Base-by-base conservation (phyloP, 768 basidiomycete species). In the Lactifluus hygrophoroides region DNA sequence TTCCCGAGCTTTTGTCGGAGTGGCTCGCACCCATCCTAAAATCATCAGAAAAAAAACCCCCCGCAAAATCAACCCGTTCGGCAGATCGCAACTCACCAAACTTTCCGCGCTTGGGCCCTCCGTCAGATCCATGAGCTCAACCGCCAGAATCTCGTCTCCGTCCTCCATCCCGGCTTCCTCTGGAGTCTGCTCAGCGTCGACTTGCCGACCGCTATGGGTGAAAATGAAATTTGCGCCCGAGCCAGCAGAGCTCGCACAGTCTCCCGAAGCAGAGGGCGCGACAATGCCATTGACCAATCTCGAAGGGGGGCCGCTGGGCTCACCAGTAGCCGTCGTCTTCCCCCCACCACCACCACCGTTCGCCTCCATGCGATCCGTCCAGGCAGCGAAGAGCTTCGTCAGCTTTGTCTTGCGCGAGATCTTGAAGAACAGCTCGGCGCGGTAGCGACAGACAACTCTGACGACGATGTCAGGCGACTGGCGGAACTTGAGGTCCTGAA, bases 361-460 rank as follows among this genome's bases (percentile, higher is more conserved):
- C 34, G 63, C 63, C 69, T 90, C 90, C 91, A 94, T 94, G 62
- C 90, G 79, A 51, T 88, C 88, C 27, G 88, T 90, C 90, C 90
- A 93, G 30, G 90, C 87, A 65, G 83, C 86, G 70, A 93, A 90
- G 56, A 93, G 76, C 55, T 86, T 80, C 55, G 85, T 83, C 34
- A 94, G 76, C 69, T 90, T 92, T 27, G 88, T 90, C 73, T 92
- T 92, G 69, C 91, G 86, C 9, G 88, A 89, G 64, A 94, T 90
- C 72, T 91, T 93, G 81, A 94, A 94, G 75, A 89, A 91, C 42
- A 94, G 78, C 66, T 94, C 90, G 4, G 90, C 89, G 45, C 91
- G 87, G 69, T 92, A 92, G 65, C 86, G 85, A 71, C 90, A 93
- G 50, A 87, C 76, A 63, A 94, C 89, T 69, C 90, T 92, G 73